Evolutionary conservation across 2,329 filamentous ascomycete genomes (phyloP), one percentile per base, ranked within the genome.

Genomic region (Claviceps sp.): DNA sequence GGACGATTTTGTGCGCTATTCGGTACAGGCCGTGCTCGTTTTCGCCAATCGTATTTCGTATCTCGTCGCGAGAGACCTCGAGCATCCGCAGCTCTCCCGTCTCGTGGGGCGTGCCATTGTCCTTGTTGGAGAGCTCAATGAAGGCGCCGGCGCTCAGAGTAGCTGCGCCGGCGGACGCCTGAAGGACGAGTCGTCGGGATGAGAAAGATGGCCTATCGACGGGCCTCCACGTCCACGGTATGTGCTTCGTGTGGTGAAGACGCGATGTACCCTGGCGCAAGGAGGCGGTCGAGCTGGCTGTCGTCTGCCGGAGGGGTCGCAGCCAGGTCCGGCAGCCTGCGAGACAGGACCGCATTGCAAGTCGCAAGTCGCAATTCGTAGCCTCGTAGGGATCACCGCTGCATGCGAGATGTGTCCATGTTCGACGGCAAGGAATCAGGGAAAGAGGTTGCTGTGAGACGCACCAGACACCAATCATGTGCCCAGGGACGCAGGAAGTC

Each of bases 51-150:
- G 76, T 76, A 60, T 86, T 87, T 52, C 75, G 74, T 38, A 95
- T 79, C 70, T 96, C 91, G 52, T 82, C 72, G 43, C 86, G 75
- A 40, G 90, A 96, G 2, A 77, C 81, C 64, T 89, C 80, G 14
- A 96, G 77, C 91, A 96, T 96, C 57, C 88, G 85, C 67, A 78
- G 78, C 69, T 96, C 90, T 26, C 81, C 79, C 2, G 90, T 95
- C 62, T 85, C 65, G 18, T 72, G 66, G 3, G 68, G 65, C 43
- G 67, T 70, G 40, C 58, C 65, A 56, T 79, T 75, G 43, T 80
- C 74, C 55, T 74, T 65, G 59, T 81, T 75, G 4, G 79, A 77
- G 6, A 82, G 65, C 58, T 76, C 70, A 44, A 83, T 70, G 62
- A 84, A 84, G 1, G 73, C 73, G 0, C 74, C 72, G 0, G 79